These are phyloP conservation scores for Calocera cornea DNA, from an alignment of 768 basidiomycete genomes.

Conservation along the genomic window DNA sequence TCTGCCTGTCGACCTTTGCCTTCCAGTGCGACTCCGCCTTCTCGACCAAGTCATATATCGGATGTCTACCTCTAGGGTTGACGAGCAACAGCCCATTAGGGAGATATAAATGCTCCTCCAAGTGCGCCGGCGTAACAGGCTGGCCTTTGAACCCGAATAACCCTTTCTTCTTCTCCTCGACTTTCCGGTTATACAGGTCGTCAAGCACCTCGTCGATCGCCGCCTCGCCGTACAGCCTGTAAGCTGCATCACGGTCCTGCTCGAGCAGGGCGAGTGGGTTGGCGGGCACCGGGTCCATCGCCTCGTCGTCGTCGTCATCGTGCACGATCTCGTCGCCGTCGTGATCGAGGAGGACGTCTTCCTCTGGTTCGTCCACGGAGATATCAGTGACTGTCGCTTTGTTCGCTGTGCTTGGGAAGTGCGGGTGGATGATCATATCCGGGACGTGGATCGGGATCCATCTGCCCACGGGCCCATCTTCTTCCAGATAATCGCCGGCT, in stretches of 20 bases:
- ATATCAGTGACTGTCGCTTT: not conserved
- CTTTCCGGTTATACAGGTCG: not conserved
- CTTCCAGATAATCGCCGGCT: not conserved
- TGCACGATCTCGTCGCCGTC: not conserved
- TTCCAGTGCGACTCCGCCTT: constrained; percentile 17
- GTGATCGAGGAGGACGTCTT: not conserved
- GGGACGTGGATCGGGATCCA: not conserved
- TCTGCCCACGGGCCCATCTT: not conserved
- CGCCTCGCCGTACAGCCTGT: not conserved
- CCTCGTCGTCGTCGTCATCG: not conserved
- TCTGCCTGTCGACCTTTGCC: constrained; percentile 19
- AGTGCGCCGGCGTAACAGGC: not conserved
- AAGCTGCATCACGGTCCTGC: not conserved
- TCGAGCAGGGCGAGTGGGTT: not conserved
- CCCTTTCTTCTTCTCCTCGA: not conserved
- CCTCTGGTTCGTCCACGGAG: not conserved
- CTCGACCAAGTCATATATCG: constrained; percentile 20
- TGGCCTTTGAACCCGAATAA: not conserved
- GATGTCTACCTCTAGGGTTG: constrained; percentile 18
- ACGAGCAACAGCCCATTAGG: constrained; percentile 1
- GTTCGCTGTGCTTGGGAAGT: not conserved
- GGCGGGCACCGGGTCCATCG: not conserved
- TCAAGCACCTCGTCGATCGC: not conserved
- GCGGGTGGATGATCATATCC: not conserved
- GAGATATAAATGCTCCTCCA: not conserved